Percentiles rank a stretch among this genome's conserved stretches.
Conservation (phyloP, 2,329 filamentous ascomycete genomes). For the Amylocarpus encephaloides region DNA sequence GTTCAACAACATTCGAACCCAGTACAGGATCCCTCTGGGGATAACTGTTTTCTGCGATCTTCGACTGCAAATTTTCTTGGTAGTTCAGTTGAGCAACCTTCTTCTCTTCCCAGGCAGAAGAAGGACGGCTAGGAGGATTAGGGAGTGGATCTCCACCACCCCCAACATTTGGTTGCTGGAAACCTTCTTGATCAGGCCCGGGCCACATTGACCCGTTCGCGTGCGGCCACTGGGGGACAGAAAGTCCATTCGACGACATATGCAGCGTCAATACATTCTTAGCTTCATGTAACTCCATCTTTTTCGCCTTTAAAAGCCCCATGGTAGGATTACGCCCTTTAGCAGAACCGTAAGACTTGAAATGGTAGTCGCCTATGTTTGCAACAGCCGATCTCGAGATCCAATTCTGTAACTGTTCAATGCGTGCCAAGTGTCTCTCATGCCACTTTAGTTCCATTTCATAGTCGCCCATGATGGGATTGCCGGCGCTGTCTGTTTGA, state of each 20-base stretch:
- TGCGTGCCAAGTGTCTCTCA: not conserved
- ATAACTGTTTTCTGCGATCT: too few species aligned
- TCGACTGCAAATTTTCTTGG: too few species aligned
- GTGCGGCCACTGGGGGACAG: not conserved
- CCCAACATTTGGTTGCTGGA: too few species aligned
- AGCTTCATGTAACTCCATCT: not conserved
- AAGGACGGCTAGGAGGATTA: too few species aligned
- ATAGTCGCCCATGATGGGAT: not conserved
- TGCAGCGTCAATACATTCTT: not conserved
- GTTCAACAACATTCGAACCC: too few species aligned
- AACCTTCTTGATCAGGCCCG: too few species aligned
- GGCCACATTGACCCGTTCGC: too few species aligned
- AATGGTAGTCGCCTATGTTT: not conserved
- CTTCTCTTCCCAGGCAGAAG: too few species aligned
- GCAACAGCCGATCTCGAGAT: not conserved
- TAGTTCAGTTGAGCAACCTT: too few species aligned
- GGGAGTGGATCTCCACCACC: too few species aligned
- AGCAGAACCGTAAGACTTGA: not conserved
- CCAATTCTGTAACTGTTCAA: not conserved
- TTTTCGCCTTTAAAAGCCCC: conserved; percentile 6
- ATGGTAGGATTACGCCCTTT: not conserved
- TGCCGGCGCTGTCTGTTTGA: not conserved
- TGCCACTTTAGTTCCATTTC: not conserved
- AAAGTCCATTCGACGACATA: not conserved
- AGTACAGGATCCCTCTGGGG: too few species aligned